These are phyloP conservation scores for Tetrahymena borealis DNA, from an alignment of 73 alveolate genomes.

Conservation along the genomic window DNA sequence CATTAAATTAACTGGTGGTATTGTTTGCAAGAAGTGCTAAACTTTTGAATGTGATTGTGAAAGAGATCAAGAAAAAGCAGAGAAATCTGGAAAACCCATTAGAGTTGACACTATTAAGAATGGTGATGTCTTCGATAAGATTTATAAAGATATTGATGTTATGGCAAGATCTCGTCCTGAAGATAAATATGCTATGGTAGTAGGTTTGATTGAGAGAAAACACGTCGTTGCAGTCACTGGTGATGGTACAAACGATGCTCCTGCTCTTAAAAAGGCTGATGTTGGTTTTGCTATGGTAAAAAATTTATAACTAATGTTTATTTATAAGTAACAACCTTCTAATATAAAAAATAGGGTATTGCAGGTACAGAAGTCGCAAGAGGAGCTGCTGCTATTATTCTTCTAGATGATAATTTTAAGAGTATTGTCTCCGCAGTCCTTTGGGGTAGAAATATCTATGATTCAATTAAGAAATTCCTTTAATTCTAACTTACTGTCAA, in stretches of 20 bases:
- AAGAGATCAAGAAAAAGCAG: slow-evolving; percentile 29
- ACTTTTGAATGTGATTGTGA: slow-evolving; percentile 30
- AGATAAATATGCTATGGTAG: slow-evolving; percentile 82
- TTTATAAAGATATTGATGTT: slow-evolving; percentile 60
- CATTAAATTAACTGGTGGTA: slow-evolving; percentile 73
- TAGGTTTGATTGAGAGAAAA: slow-evolving; percentile 77
- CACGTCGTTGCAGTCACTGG: slow-evolving; percentile 95
- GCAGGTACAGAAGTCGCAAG: slow-evolving; percentile 95
- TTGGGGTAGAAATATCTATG: slow-evolving; percentile 92
- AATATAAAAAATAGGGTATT: slow-evolving; percentile 54
- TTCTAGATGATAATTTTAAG: slow-evolving; percentile 85
- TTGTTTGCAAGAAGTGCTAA: slow-evolving; percentile 61
- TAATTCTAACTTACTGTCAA: slow-evolving; percentile 80
- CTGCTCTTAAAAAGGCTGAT: slow-evolving; percentile 64
- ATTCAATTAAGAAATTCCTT: slow-evolving; percentile 78
- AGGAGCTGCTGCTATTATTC: slow-evolving; percentile 79
- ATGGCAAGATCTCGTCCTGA: slow-evolving; percentile 90
- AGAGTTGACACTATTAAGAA: slow-evolving; percentile 35
- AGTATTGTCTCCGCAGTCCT: slow-evolving; percentile 81
- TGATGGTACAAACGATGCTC: slow-evolving; percentile 66
- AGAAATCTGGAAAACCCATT: slow-evolving; percentile 1
- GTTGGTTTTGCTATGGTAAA: slow-evolving; percentile 80
- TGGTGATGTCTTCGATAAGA: slow-evolving; percentile 36
- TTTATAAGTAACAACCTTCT: no score
- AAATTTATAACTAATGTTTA: slow-evolving; percentile 5